Conservation (phyloP, 768 basidiomycete genomes). For the Tricholoma flavovirens region DNA sequence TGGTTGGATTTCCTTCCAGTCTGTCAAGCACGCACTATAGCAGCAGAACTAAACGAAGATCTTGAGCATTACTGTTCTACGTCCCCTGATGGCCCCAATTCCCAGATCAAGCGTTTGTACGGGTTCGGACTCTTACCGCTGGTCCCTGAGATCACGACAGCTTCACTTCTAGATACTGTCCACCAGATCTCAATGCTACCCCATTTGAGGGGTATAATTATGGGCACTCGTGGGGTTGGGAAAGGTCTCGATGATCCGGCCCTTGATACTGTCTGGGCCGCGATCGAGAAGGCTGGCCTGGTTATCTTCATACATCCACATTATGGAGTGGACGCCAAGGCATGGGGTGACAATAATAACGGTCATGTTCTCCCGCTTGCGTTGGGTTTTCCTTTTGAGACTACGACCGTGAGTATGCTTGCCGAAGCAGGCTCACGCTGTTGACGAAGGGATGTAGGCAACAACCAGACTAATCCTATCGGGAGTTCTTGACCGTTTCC, state of each 20-base stretch:
- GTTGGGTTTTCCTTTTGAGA: slow-evolving; percentile 87
- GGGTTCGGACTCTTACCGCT: slow-evolving; percentile 84
- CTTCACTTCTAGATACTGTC: slow-evolving; percentile 57
- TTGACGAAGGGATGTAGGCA: slow-evolving; percentile 35
- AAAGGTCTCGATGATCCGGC: slow-evolving; percentile 74
- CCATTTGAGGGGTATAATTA: slow-evolving; percentile 71
- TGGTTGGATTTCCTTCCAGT: slow-evolving; percentile 86
- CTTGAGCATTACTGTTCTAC: slow-evolving; percentile 76
- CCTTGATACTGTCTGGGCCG: slow-evolving; percentile 80
- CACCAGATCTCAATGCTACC: slow-evolving; percentile 58
- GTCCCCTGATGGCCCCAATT: slow-evolving; percentile 38
- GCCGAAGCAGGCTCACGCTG: neutral
- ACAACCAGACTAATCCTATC: slow-evolving; percentile 76
- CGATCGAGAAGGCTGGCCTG: slow-evolving; percentile 60
- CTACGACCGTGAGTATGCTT: slow-evolving; percentile 62
- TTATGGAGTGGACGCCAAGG: slow-evolving; percentile 70
- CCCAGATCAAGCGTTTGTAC: slow-evolving; percentile 59
- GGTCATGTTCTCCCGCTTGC: slow-evolving; percentile 87
- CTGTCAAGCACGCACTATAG: slow-evolving; percentile 57
- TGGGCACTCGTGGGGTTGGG: slow-evolving; percentile 77
- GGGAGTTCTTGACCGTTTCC: slow-evolving; percentile 77
- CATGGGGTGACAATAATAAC: slow-evolving; percentile 73
- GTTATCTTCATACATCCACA: slow-evolving; percentile 85
- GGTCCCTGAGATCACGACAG: slow-evolving; percentile 55
- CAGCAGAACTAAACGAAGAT: slow-evolving; percentile 68